Evolutionary conservation across 2,329 filamentous ascomycete species (phyloP).

Genomic region (Clonostachys sp.): DNA sequence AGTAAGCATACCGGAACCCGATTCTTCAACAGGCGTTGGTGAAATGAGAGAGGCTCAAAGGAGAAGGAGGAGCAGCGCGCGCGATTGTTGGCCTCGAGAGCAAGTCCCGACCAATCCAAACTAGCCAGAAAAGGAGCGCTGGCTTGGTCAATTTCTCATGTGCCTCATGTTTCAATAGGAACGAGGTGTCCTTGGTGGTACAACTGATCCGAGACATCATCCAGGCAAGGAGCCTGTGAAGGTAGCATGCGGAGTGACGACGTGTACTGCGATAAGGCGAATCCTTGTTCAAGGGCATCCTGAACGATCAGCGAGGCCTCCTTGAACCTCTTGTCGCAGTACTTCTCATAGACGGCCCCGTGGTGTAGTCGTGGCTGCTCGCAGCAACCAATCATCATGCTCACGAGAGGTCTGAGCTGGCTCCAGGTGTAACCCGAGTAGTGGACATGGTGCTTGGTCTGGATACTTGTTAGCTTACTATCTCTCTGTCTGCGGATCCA

Average conservation of each 20-base stretch:
- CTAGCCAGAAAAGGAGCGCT: no score
- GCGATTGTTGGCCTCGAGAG: no score
- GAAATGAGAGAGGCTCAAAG: not conserved
- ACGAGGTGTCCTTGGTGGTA: no score
- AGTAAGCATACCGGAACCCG: no score
- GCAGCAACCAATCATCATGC: conserved; percentile 83
- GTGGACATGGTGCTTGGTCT: conserved; percentile 81
- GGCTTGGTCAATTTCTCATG: no score
- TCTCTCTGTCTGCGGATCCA: not conserved
- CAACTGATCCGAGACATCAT: no score
- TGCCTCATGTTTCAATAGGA: no score
- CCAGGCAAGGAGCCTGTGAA: no score
- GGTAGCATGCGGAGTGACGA: no score
- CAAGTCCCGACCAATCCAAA: no score
- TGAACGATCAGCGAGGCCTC: conserved; percentile 77
- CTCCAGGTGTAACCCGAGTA: conserved; percentile 90
- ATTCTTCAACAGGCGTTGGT: not conserved
- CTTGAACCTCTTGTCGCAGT: conserved; percentile 83
- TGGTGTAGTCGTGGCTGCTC: conserved; percentile 79
- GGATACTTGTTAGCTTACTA: not conserved
- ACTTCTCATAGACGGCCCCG: conserved; percentile 85
- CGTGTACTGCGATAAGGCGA: conserved; percentile 13
- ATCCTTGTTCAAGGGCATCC: conserved; percentile 62
- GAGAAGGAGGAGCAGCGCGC: not conserved
- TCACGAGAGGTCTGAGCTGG: conserved; percentile 75